These are phyloP conservation scores for Aaosphaeria pasadenensis DNA, from an alignment of 2,329 filamentous ascomycete genomes.

Conservation along the genomic window DNA sequence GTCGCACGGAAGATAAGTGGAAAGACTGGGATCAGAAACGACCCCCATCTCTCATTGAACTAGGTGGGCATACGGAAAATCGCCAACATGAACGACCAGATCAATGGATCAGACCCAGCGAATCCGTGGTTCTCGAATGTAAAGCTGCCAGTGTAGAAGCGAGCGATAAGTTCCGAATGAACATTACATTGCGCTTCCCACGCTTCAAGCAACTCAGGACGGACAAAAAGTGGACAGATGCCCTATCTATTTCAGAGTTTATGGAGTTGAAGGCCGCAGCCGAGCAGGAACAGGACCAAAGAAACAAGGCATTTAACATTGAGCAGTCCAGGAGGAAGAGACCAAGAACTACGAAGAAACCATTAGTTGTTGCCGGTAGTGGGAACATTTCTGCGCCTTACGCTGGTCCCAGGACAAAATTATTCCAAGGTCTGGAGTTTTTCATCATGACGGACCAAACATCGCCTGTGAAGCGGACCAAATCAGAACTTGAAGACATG, in stretches of 20 bases:
- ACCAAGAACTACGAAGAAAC: conserved; percentile 60
- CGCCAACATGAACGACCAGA: conserved; percentile 77
- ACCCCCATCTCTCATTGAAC: conserved; percentile 76
- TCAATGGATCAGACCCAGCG: conserved; percentile 85
- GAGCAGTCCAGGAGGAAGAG: conserved; percentile 64
- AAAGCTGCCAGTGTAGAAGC: conserved; percentile 78
- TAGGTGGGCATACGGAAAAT: conserved; percentile 67
- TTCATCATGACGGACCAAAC: conserved; percentile 77
- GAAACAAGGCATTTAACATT: conserved; percentile 68
- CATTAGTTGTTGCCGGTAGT: conserved; percentile 71
- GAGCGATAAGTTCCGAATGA: conserved; percentile 75
- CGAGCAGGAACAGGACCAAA: conserved; percentile 69
- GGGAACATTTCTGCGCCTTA: conserved; percentile 50
- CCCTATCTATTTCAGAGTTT: conserved; percentile 77
- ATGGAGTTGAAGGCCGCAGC: conserved; percentile 65
- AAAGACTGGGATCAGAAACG: conserved; percentile 74
- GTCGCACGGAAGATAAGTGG: conserved; percentile 91
- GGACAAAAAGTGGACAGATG: conserved; percentile 82
- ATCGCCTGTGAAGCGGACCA: conserved; percentile 69
- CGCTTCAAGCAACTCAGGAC: conserved; percentile 77
- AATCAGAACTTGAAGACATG: conserved; percentile 73
- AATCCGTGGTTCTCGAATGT: conserved; percentile 83
- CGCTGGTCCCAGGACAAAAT: conserved; percentile 55
- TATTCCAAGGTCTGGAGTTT: conserved; percentile 77
- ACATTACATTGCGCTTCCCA: conserved; percentile 82